phyloP scores from a whole-genome alignment of 2,329 filamentous ascomycete genomes.

The Aspergillus fructus region DNA sequence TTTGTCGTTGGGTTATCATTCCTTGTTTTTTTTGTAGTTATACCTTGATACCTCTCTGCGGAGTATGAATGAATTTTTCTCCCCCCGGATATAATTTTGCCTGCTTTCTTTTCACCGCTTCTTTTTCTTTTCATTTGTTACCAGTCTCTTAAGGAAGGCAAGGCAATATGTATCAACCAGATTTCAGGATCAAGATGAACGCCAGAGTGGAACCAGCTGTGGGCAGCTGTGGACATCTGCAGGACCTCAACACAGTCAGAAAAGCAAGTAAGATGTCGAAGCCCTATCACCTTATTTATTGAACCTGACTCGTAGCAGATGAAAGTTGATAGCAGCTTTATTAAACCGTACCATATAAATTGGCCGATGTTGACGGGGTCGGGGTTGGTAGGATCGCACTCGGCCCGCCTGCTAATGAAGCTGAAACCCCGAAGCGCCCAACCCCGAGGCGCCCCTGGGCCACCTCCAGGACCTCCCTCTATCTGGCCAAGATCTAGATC shows the following conservation, averaged over 20 bases:
- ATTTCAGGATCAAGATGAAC: background rate
- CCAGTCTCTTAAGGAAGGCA: background rate
- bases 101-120: background rate
- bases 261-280: background rate
- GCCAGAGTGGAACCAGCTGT: background rate
- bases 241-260: background rate
- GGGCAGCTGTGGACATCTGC: background rate
- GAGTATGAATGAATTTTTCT: conserved; percentile 9
- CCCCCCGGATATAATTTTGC: background rate
- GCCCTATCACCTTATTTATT: background rate
- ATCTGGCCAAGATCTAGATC: conserved; percentile 12
- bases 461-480: conserved; percentile 11
- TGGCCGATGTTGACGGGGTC: background rate
- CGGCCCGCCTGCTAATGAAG: conserved; percentile 19
- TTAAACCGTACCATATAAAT: conserved; percentile 7
- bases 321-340: background rate
- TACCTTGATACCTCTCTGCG: conserved; percentile 17
- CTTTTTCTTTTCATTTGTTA: background rate
- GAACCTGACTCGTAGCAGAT: background rate
- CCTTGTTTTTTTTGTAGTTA: conserved; percentile 14
- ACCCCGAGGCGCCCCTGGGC: conserved; percentile 8
- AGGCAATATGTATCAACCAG: background rate
- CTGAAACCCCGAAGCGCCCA: conserved; percentile 20
- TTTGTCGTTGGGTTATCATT: background rate
- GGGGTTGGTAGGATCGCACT: background rate